A percentile compares a stretch with the other conserved stretches of the same genome.
These are phyloP conservation scores for Penicillium pulvis DNA, from an alignment of 495 filamentous ascomycete species.

Conservation along the genomic window DNA sequence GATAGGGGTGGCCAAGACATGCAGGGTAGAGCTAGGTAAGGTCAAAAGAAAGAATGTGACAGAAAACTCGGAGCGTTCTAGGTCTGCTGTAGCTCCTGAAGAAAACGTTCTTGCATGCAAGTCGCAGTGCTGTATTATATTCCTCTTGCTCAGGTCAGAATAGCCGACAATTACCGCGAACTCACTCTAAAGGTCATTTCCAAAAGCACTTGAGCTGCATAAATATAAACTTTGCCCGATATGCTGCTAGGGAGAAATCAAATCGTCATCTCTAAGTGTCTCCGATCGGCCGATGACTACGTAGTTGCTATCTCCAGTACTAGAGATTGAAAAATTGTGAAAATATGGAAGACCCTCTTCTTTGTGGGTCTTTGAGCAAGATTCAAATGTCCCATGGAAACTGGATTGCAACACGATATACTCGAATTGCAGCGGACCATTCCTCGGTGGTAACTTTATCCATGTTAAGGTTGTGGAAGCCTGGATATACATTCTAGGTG, in stretches of 20 bases:
- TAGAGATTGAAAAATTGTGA: background rate
- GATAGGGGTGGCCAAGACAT: background rate
- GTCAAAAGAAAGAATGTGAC: background rate
- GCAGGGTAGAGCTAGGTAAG: background rate
- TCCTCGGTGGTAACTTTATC: conserved; percentile 7
- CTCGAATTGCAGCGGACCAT: background rate
- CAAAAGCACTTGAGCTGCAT: too few relatives aligned
- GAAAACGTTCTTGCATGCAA: too few relatives aligned
- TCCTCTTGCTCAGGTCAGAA: too few relatives aligned
- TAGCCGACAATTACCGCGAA: too few relatives aligned
- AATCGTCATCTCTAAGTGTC: background rate
- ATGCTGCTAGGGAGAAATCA: too few relatives aligned
- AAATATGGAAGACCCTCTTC: background rate
- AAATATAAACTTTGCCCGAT: too few relatives aligned
- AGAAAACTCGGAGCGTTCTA: background rate
- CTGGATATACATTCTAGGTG: background rate
- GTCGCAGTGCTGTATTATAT: too few relatives aligned
- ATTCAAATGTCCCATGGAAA: background rate
- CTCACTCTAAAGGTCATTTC: too few relatives aligned
- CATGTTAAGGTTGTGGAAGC: conserved; percentile 7
- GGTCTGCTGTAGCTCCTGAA: background rate
- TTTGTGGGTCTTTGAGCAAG: background rate
- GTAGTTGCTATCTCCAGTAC: background rate
- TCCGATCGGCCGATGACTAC: background rate
- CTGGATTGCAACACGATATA: background rate